Base-by-base conservation (phyloP, 768 basidiomycete genomes). In the Leccinum olivaceopallidum region DNA sequence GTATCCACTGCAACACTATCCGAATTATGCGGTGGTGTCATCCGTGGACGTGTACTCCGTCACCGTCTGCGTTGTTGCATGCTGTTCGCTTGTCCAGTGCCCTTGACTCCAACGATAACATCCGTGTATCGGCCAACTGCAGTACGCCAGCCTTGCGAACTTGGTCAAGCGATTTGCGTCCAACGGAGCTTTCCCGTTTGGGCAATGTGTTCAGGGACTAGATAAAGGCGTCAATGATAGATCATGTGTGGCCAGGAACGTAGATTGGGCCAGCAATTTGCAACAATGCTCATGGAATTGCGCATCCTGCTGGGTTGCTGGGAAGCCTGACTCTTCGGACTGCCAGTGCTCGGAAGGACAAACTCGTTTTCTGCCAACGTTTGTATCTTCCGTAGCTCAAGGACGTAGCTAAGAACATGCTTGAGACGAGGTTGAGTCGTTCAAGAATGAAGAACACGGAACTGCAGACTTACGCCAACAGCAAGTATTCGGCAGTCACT, bases 281-380 rank as follows among this genome's bases (percentile, higher is more conserved):
- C 84, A 80, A 71, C 94, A 92, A 47, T 92, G 87, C 57, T 90
- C 88, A 54, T 88, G 80, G 42, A 98, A 78, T 83, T 80, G 34
- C 90, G 85, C 96, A 98, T 98, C 96, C 96, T 32, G 8, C 30
- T 32, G 24, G 96, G 95, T 69, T 92, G 90, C 58, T 90, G 86
- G 2, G 87, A 83, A 2, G 85, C 75, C 64, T 86, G 83, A 22
- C 84, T 79, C 70, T 89, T 89, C 24, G 86, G 75, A 18, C 80
- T 80, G n/a, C 82, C 72, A 3, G 78, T 67, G 4, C 81, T 71
- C 1, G 81, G 72, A 16, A 80, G 80, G 22, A 85, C 83, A 51
- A 94, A 92, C 39, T 95, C 92, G 61, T 95, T 93, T 69, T 96
- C 94, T 0, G 85, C 83, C 55, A 95, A 75, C 76, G 86, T 91